Evolutionary conservation across 805 yeast genomes (phyloP), one percentile per base, ranked within the genome.

Genomic region (Myxozyma neglecta): DNA sequence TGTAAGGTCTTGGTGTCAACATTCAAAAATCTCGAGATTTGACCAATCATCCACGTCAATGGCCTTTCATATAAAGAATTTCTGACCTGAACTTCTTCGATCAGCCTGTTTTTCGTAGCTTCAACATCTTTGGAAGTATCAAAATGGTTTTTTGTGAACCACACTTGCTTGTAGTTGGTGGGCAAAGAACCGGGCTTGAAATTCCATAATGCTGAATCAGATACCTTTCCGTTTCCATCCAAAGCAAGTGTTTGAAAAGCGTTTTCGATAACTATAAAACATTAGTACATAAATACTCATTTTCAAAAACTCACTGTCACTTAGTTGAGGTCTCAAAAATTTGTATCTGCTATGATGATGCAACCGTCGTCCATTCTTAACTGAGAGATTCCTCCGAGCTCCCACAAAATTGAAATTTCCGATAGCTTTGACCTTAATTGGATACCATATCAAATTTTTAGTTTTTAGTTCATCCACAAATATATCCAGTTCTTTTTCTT

Each of bases 341-440:
- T 34, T 20, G 44, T 53, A 63, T 4, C 35, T 16, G 20, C 52
- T 20, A 8, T 5, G 10, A 34, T 14, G 11, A 24, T 8, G 8
- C 13, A 37, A 16, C 16, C 9, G 8, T n/a, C n/a, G n/a, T n/a
- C 16, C 18, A 36, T 32, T 44, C 35, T 14, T 24, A 13, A 45
- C 29, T 11, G 18, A 39, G 36, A 5, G 65, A 65, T 34, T 57
- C 9, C 11, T 62, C 67, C 14, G 61, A n/a, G 67, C 45, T n/a
- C 65, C 67, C n/a, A 63, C 67, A 14, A 65, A 61, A 50, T 63
- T 65, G 36, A 63, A 63, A 36, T 61, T 57, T 29, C 67, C 63
- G 20, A 63, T 51, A 4, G 51, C 59, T 40, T 60, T 35, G n/a
- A 59, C 24, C 10, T 18, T 56, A 1, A 32, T 34, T 16, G n/a